Evolutionary conservation across 2,329 filamentous ascomycete species (phyloP).

Genomic region (Periconia digitata): DNA sequence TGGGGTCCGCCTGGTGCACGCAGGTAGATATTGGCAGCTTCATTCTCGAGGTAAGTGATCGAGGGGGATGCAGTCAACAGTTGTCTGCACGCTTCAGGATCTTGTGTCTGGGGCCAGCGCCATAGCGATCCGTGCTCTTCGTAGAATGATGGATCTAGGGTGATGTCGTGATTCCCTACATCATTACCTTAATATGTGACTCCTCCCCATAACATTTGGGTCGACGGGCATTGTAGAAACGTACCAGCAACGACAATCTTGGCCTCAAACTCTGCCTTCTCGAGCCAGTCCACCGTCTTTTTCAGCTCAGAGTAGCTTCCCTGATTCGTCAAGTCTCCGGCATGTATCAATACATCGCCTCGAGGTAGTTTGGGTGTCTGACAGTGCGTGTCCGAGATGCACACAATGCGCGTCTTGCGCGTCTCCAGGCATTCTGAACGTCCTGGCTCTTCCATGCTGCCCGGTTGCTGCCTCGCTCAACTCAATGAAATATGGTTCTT

Average conservation of each 20-base stretch:
- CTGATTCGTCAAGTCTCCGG: constrained; percentile 75
- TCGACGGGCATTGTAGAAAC: background rate
- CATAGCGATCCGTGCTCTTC: constrained; percentile 54
- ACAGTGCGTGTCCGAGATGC: constrained; percentile 78
- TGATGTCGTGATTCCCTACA: constrained; percentile 74
- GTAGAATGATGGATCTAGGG: constrained; percentile 67
- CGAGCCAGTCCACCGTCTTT: constrained; percentile 67
- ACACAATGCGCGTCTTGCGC: constrained; percentile 65
- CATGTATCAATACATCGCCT: constrained; percentile 75
- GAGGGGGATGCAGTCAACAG: constrained; percentile 54
- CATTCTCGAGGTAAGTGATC: constrained; percentile 67
- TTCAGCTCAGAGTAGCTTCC: constrained; percentile 61
- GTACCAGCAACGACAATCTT: constrained; percentile 72
- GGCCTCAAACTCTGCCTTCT: constrained; percentile 66
- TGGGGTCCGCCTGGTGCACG: constrained; percentile 55
- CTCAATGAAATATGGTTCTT: no score
- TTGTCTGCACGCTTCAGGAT: constrained; percentile 55
- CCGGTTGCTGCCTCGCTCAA: no score
- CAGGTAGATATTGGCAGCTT: constrained; percentile 58
- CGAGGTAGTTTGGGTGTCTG: constrained; percentile 63
- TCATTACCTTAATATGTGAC: background rate
- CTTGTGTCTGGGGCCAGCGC: constrained; percentile 60
- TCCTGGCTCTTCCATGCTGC: no score
- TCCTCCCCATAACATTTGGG: constrained; percentile 1
- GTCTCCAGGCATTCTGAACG: constrained; percentile 1